phyloP scores from a whole-genome alignment of 345 rosid genomes.

The Eucalyptus decipiens region DNA sequence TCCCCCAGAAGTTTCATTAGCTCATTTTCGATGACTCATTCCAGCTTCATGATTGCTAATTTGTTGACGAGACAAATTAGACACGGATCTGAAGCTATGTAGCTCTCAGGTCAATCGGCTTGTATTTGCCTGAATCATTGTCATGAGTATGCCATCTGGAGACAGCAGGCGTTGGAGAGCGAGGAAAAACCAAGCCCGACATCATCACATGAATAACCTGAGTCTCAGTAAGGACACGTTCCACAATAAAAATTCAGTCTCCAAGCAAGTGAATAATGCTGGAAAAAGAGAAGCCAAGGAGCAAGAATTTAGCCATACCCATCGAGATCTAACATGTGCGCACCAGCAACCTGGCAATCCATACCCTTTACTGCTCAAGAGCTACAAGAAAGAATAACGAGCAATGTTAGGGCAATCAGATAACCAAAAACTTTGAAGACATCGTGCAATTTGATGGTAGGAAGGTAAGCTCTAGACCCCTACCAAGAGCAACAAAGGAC shows the following conservation, averaged over 20 bases:
- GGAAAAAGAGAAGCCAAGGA: neutral
- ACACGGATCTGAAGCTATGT: neutral
- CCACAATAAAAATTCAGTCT: neutral
- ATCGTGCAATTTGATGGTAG: neutral
- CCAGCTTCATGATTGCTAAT: neutral
- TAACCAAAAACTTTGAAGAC: neutral
- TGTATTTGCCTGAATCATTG: constrained; percentile 8
- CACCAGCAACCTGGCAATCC: constrained; percentile 48
- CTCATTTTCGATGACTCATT: neutral
- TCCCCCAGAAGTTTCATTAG: neutral
- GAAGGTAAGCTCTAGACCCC: neutral
- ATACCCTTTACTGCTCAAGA: constrained; percentile 23
- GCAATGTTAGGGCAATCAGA: neutral
- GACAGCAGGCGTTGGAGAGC: constrained; percentile 35
- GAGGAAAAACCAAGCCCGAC: constrained; percentile 32
- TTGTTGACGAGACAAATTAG: neutral
- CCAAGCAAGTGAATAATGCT: neutral
- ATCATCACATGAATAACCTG: neutral
- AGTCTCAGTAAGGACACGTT: neutral
- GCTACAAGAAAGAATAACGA: constrained; percentile 1
- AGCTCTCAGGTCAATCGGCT: neutral
- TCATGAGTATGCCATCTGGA: constrained; percentile 27
- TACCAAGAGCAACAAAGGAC: constrained; percentile 51
- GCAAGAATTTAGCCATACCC: constrained; percentile 16
- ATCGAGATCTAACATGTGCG: constrained; percentile 33